Conservation (phyloP, 768 basidiomycete genomes). For the Sporobolomyces roseus region DNA sequence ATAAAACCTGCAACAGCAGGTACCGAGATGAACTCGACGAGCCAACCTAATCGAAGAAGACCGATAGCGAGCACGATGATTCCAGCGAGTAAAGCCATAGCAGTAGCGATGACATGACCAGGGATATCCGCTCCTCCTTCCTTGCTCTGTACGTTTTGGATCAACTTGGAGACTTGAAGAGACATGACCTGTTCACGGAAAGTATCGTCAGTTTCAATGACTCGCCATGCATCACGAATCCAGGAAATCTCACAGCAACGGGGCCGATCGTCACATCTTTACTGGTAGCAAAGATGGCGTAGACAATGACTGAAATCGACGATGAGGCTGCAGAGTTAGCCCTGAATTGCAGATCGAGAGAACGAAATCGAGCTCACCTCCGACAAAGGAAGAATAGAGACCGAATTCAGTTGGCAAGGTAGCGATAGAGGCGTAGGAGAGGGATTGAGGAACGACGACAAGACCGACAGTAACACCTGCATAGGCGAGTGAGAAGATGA, state of each 20-base stretch:
- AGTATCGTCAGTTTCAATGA: neutral
- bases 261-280: constrained; percentile 98
- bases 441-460: constrained; percentile 84
- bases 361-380: constrained; percentile 50
- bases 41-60: constrained; percentile 81
- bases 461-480: constrained; percentile 63
- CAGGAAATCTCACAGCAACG: constrained; percentile 57
- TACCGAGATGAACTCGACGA: constrained; percentile 87
- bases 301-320: constrained; percentile 63
- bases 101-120: constrained; percentile 73
- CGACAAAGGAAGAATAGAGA: constrained; percentile 91
- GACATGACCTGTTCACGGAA: constrained; percentile 67
- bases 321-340: neutral
- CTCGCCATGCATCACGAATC: too few species aligned
- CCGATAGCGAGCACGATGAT: constrained; percentile 89
- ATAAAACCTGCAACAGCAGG: constrained; percentile 71
- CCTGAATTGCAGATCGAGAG: neutral
- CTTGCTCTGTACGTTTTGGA: constrained; percentile 30
- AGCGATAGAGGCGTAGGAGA: constrained; percentile 57
- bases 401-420: constrained; percentile 82
- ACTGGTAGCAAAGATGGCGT: constrained; percentile 94
- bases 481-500: too few species aligned
- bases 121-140: constrained; percentile 43
- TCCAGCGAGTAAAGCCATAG: constrained; percentile 77
- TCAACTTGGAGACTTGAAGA: constrained; percentile 57